Evolutionary conservation across 2,329 filamentous ascomycete genomes (phyloP), one percentile per base, ranked within the genome.

Genomic region (Cladophialophora yegresii): DNA sequence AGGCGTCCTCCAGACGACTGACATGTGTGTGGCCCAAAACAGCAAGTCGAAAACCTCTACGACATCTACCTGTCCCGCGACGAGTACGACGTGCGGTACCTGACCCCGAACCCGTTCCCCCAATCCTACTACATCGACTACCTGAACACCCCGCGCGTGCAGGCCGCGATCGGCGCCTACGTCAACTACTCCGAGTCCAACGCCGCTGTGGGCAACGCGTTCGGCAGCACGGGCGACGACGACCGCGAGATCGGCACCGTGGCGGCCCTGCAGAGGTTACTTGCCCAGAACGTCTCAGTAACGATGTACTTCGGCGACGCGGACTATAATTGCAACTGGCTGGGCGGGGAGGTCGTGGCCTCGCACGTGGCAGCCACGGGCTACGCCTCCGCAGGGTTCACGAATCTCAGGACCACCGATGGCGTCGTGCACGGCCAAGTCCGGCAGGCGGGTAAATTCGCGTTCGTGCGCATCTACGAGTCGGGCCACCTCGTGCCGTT

Each of bases 281-380:
- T 83, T 22, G 70, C 70, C 55, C 71, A 72, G 3, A 79, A 79
- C 36, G 73, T 83, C 32, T 78, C 70, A 30, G 68, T 75, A 5
- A 65, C 71, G 9, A 71, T 72, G 70, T 75, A 75, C 54, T 73
- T 72, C 45, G 73, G 73, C 43, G 73, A 75, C 67, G 73, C 73
- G 57, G 73, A 75, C 61, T 75, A 67, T 63, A 72, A 72, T 56
- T 71, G 70, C 64, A 72, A 72, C 63, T 71, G 70, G 69, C 57
- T 69, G 69, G 83, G 88, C 69, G 79, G 90, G 62, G 79, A 79
- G 36, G 76, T 79, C 3, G 84, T 90, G 64, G 80, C 84, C 1
- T 74, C 81, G 0, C 75, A 77, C 0, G 86, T 88, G 1, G 70
- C 23, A 73, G 80, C 26, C 73, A 68, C 68, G 4, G 50, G 66